Conservation (phyloP, 1,139 yeast genomes). For the Hemisphaericaspora xylofermentans region DNA sequence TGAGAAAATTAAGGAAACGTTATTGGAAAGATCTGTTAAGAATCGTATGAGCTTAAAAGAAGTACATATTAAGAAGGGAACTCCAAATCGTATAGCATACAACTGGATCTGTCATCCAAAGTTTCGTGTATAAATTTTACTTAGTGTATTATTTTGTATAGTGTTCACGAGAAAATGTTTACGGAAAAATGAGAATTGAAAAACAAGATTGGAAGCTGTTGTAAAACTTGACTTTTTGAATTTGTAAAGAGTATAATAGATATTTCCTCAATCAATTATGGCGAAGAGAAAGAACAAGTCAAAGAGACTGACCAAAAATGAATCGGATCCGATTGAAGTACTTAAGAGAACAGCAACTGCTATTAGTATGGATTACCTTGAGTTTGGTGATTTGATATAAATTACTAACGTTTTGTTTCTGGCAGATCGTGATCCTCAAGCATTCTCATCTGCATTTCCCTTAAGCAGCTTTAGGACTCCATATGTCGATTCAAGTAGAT, state of each 20-base stretch:
- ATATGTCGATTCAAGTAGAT: conserved; percentile 42
- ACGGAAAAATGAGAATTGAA: no score
- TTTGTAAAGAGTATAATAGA: no score
- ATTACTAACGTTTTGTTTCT: conserved; percentile 7
- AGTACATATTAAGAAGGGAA: conserved; percentile 27
- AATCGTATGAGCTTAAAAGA: conserved; percentile 35
- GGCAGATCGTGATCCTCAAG: conserved; percentile 14
- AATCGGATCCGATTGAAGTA: conserved; percentile 16
- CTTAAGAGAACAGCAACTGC: conserved; percentile 18
- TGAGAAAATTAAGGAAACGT: conserved; percentile 34
- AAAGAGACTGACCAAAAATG: conserved; percentile 10
- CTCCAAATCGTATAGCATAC: conserved; percentile 42
- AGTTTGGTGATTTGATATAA: not conserved
- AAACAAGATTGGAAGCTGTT: no score
- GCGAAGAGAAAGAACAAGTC: conserved; percentile 10
- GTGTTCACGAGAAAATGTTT: no score
- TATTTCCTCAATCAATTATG: conserved; percentile 10
- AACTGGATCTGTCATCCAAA: conserved; percentile 23
- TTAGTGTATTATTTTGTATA: conserved; percentile 11
- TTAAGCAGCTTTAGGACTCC: conserved; percentile 53
- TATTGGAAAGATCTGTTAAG: conserved; percentile 38
- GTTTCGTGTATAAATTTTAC: conserved; percentile 3
- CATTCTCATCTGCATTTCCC: conserved; percentile 25
- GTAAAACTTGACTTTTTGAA: no score
- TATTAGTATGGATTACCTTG: conserved; percentile 19